Conservation (phyloP, 225 moss, liverwort and hornwort genomes). For the Pseudisothecium myosuroides region DNA sequence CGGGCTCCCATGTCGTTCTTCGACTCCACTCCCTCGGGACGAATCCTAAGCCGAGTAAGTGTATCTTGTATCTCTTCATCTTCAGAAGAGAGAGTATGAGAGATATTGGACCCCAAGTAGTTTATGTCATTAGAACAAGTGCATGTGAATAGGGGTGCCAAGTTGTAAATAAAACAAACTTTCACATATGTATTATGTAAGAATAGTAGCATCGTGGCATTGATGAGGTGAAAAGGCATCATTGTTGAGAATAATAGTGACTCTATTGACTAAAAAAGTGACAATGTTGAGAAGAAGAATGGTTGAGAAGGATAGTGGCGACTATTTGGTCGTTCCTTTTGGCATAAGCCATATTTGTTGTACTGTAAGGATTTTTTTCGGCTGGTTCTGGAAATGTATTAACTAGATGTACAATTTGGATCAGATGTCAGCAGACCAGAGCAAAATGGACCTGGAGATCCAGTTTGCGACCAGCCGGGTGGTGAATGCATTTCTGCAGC, state of each 20-base stretch:
- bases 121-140: background rate
- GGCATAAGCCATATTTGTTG: background rate
- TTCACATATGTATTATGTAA: background rate
- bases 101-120: too few species aligned
- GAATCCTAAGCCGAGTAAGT: conserved; percentile 64
- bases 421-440: conserved; percentile 74
- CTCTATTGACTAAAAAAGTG: background rate
- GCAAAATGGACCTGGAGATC: conserved; percentile 39
- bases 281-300: background rate
- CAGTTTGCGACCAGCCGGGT: conserved; percentile 13
- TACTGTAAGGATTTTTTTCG: background rate
- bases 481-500: conserved; percentile 8
- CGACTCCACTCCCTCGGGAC: conserved; percentile 65
- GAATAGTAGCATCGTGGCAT: background rate
- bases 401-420: background rate
- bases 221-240: background rate
- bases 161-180: background rate
- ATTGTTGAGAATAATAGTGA: background rate
- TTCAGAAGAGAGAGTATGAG: background rate
- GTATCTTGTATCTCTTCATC: background rate
- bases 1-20: conserved; percentile 78
- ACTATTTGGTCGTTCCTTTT: background rate
- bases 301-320: background rate
- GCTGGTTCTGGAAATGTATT: background rate
- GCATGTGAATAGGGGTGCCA: background rate